Evolutionary conservation across 2,329 filamentous ascomycete species (phyloP).

Genomic region (Cadophora malorum): DNA sequence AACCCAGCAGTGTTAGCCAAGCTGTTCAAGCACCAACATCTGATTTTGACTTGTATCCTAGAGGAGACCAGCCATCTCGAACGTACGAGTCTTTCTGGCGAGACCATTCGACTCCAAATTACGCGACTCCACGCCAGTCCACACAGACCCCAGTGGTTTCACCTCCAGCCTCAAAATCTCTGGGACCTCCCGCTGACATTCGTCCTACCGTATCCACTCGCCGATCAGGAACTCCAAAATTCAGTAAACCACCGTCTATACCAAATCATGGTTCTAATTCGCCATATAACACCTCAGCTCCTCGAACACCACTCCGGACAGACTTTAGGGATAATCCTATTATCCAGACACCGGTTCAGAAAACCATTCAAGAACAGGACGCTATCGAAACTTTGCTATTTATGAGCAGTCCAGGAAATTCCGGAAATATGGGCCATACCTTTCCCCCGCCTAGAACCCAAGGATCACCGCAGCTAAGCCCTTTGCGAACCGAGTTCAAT

Average conservation of each 20-base stretch:
- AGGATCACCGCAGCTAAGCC: slow-evolving; percentile 42
- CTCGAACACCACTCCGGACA: slow-evolving; percentile 38
- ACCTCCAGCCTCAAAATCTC: slow-evolving; percentile 53
- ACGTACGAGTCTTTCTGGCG: slow-evolving; percentile 56
- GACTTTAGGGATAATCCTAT: slow-evolving; percentile 34
- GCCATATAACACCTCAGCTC: slow-evolving; percentile 35
- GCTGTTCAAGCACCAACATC: slow-evolving; percentile 32
- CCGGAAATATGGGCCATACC: slow-evolving; percentile 63
- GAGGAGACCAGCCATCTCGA: slow-evolving; percentile 41
- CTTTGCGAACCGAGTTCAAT: slow-evolving; percentile 43
- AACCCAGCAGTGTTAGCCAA: slow-evolving; percentile 29
- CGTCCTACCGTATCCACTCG: slow-evolving; percentile 40
- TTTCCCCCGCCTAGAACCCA: slow-evolving; percentile 52
- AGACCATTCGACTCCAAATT: slow-evolving; percentile 47
- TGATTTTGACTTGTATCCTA: slow-evolving; percentile 46
- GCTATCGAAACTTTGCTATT: slow-evolving; percentile 82
- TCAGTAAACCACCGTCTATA: slow-evolving; percentile 41
- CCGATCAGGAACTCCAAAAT: slow-evolving; percentile 42
- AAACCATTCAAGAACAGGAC: slow-evolving; percentile 77
- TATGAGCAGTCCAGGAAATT: slow-evolving; percentile 81
- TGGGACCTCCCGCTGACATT: slow-evolving; percentile 50
- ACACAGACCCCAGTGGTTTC: slow-evolving; percentile 50
- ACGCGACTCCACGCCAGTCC: slow-evolving; percentile 49
- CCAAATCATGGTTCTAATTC: slow-evolving; percentile 41
- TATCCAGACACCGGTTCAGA: slow-evolving; percentile 68